A percentile compares a stretch with the other conserved stretches of the same genome.
phyloP scores from a whole-genome alignment of 305 asterid genomes.

The Fraxinus dipetala region DNA sequence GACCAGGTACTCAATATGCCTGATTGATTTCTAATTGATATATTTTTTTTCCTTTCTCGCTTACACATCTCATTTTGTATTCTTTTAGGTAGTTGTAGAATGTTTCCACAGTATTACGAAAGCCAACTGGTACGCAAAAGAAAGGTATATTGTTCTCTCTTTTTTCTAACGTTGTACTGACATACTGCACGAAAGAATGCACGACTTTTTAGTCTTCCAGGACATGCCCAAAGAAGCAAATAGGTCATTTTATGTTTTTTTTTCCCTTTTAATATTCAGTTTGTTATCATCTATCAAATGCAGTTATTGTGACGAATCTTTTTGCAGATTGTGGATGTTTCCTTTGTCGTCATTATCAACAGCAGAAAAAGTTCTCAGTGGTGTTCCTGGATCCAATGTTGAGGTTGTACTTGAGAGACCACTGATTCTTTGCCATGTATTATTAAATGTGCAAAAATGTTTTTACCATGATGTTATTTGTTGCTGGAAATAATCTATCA shows the following conservation, averaged over 20 bases:
- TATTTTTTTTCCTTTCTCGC: background rate
- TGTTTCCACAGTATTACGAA: constrained; percentile 69
- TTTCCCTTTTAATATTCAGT: background rate
- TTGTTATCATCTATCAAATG: constrained; percentile 15
- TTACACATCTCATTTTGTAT: constrained; percentile 22
- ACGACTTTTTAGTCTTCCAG: constrained; percentile 1
- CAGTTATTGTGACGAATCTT: constrained; percentile 10
- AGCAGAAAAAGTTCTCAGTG: constrained; percentile 65
- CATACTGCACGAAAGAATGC: background rate
- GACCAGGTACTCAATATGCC: constrained; percentile 48
- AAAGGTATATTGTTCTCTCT: constrained; percentile 50
- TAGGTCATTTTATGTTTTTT: constrained; percentile 6
- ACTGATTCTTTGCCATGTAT: constrained; percentile 7
- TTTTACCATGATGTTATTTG: constrained; percentile 23
- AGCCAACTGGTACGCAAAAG: constrained; percentile 81
- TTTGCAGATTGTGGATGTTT: constrained; percentile 85
- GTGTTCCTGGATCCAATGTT: constrained; percentile 48
- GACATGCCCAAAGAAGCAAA: constrained; percentile 8
- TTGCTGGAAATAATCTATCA: constrained; percentile 19
- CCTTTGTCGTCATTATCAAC: constrained; percentile 64
- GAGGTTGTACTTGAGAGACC: constrained; percentile 51
- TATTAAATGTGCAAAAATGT: constrained; percentile 17
- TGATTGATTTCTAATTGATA: constrained; percentile 6
- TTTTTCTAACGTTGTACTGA: background rate
- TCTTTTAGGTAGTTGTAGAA: constrained; percentile 53